Conservation (phyloP, 139 green algal genomes). For the Axilococcus clingmanii region DNA sequence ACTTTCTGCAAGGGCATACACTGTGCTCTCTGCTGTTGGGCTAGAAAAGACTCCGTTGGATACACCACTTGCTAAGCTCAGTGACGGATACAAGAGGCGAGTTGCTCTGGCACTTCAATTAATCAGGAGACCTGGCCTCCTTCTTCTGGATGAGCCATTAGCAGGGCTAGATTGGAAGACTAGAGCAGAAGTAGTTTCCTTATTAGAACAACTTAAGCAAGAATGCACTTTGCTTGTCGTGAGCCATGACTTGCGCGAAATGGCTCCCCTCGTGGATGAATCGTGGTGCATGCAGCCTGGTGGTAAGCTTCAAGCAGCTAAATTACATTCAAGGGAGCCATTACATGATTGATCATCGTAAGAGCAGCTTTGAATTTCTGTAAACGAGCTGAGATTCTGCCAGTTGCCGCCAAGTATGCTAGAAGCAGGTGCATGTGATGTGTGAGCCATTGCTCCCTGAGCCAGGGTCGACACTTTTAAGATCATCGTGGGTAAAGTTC, state of each 20-base stretch:
- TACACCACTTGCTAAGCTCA: conserved; percentile 50
- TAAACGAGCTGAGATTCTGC: too few relatives aligned
- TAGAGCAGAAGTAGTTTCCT: conserved; percentile 27
- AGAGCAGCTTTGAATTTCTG: too few relatives aligned
- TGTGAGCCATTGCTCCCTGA: too few relatives aligned
- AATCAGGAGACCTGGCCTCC: conserved; percentile 38
- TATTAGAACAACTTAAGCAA: conserved; percentile 44
- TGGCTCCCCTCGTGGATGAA: conserved; percentile 61
- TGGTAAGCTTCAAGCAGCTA: conserved; percentile 25
- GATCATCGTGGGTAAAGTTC: too few relatives aligned
- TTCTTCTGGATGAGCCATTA: conserved; percentile 91
- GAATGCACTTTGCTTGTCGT: conserved; percentile 82
- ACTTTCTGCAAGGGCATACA: conserved; percentile 5
- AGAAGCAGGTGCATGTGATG: too few relatives aligned
- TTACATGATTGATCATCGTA: too few relatives aligned
- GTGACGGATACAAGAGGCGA: conserved; percentile 79
- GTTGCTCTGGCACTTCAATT: conserved; percentile 87
- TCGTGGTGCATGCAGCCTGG: conserved; percentile 56
- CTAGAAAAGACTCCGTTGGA: conserved; percentile 53
- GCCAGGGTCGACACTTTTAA: too few relatives aligned
- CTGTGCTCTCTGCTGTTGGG: conserved; percentile 60
- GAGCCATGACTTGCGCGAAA: conserved; percentile 73
- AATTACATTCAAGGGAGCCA: conserved; percentile 42
- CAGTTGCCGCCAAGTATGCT: too few relatives aligned
- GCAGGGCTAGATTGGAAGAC: conserved; percentile 75